These are phyloP conservation scores for Penicillium paxilli DNA, from an alignment of 495 filamentous ascomycete species.

Conservation along the genomic window DNA sequence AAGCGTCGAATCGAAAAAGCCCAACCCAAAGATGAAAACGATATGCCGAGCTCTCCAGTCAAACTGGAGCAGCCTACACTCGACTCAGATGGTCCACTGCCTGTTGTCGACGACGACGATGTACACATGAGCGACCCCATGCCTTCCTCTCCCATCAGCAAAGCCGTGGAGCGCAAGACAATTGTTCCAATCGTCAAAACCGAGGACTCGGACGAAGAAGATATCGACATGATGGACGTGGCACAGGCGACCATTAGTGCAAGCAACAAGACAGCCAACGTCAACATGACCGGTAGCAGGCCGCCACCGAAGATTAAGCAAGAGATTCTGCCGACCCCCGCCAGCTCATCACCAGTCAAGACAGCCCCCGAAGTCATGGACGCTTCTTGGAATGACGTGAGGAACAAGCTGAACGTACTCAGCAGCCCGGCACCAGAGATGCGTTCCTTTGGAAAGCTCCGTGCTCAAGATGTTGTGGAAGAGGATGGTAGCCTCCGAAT, in stretches of 20 bases:
- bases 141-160: constrained; percentile 84
- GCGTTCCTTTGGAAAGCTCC: constrained; percentile 71
- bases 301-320: constrained; percentile 76
- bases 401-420: constrained; percentile 81
- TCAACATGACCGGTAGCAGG: constrained; percentile 86
- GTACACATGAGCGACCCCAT: constrained; percentile 80
- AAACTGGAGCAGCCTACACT: constrained; percentile 34
- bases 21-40: constrained; percentile 44
- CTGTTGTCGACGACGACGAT: constrained; percentile 55
- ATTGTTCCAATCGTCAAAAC: constrained; percentile 53
- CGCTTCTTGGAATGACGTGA: constrained; percentile 90
- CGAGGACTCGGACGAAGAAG: constrained; percentile 69
- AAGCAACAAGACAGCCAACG: constrained; percentile 62
- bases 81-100: constrained; percentile 48
- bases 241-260: constrained; percentile 66
- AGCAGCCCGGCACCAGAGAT: constrained; percentile 66
- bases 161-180: constrained; percentile 74
- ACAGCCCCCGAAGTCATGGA: constrained; percentile 61
- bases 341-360: constrained; percentile 73
- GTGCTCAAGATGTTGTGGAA: constrained; percentile 78
- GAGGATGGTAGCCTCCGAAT: constrained; percentile 88
- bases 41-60: constrained; percentile 30
- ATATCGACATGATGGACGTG: constrained; percentile 85
- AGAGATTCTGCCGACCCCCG: constrained; percentile 63
- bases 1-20: constrained; percentile 46